These are phyloP conservation scores for Gossypium rotundifolium DNA, from an alignment of 345 rosid species.

Conservation along the genomic window DNA sequence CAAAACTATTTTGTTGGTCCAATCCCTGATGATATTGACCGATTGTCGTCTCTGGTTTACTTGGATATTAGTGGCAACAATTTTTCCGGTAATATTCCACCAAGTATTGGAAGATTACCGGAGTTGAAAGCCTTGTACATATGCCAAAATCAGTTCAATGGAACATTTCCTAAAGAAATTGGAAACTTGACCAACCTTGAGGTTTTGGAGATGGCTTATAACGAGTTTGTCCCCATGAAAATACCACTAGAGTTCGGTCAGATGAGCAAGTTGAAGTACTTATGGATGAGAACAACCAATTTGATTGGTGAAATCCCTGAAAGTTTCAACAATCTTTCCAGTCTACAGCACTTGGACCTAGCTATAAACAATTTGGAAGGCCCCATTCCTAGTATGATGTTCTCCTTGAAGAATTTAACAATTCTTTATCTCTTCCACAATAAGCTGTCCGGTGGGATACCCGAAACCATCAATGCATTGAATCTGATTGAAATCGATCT, in stretches of 20 bases:
- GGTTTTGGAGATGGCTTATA: conserved; percentile 34
- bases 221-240: conserved; percentile 40
- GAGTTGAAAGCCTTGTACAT: conserved; percentile 35
- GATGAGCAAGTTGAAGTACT: conserved; percentile 39
- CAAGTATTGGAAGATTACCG: conserved; percentile 38
- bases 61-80: conserved; percentile 49
- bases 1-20: conserved; percentile 59
- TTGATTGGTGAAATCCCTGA: conserved; percentile 61
- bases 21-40: conserved; percentile 55
- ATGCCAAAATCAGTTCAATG: conserved; percentile 41
- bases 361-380: conserved; percentile 45
- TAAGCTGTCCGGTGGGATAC: conserved; percentile 50
- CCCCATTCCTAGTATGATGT: conserved; percentile 37
- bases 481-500: conserved; percentile 49
- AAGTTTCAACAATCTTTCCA: conserved; percentile 34
- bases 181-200: conserved; percentile 59
- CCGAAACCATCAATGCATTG: conserved; percentile 33
- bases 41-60: conserved; percentile 37
- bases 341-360: conserved; percentile 47
- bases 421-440: conserved; percentile 36
- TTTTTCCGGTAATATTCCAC: conserved; percentile 69
- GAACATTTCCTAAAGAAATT: conserved; percentile 75
- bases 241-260: conserved; percentile 59
- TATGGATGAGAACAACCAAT: conserved; percentile 48
- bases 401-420: conserved; percentile 49